Evolutionary conservation across 2,329 filamentous ascomycete genomes (phyloP), one percentile per base, ranked within the genome.

Genomic region (Penicillium sp.): DNA sequence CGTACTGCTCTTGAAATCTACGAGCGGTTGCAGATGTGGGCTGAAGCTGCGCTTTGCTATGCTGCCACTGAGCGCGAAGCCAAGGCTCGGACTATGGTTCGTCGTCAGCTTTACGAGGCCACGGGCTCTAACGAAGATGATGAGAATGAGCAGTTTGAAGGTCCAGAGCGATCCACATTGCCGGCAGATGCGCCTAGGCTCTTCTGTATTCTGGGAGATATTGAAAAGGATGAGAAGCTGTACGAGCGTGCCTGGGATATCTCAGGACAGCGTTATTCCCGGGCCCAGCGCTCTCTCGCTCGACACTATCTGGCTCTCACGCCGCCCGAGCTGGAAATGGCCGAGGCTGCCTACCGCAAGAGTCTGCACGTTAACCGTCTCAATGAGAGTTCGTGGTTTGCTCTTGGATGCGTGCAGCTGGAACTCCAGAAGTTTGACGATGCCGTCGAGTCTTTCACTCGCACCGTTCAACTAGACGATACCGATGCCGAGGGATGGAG

Each of bases 1-100:
- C 85, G 92, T 3, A 96, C 93, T 0, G 95, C 95, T 0, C 85
- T 99, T 1, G 95, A 97, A 63, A 98, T 99, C 63, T 99, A 98
- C 79, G 93, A 97, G 79, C 86, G 95, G 3, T 81, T 99, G 19
- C 89, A 93, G 60, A 89, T 98, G 76, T 98, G 95, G 93, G 91
- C 95, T 1, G 95, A 99, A 78, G 92, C 93, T 4, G 94, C 95
- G 0, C 83, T 99, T 1, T 99, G 95, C 75, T 89, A 92, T 70
- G 93, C 92, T 13, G 83, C 87, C 0, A 91, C 89, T 0, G 85
- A 89, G n/a, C 84, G 88, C 78, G 93, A 97, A 77, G 91, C 91
- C 26, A 95, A 95, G 72, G 95, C 93, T 1, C 87, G 86, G 59
- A 85, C 84, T 3, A 85, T 97, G 53, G 81, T 98, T 17, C 87